phyloP scores from a whole-genome alignment of 108 stramenopile genomes.

The Asterionellopsis glacialis region DNA sequence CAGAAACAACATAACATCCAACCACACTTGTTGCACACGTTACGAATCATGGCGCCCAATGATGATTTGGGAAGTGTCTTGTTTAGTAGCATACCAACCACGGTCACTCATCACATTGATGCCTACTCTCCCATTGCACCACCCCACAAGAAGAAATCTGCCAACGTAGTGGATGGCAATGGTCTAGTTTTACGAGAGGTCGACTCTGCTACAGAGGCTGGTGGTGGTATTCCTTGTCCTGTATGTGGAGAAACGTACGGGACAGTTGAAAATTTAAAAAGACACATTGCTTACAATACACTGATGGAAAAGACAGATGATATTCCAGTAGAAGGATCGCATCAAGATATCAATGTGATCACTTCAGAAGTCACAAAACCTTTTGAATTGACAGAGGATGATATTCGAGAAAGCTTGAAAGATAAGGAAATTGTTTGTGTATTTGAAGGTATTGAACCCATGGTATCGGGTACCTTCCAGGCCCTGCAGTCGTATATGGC shows the following conservation, averaged over 20 bases:
- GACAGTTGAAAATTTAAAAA: constrained; percentile 38
- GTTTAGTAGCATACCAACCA: constrained; percentile 44
- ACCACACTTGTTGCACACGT: constrained; percentile 31
- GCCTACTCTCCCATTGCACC: constrained; percentile 28
- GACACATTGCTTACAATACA: constrained; percentile 51
- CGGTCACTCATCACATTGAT: constrained; percentile 60
- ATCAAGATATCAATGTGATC: constrained; percentile 25
- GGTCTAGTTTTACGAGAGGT: constrained; percentile 42
- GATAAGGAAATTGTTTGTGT: constrained; percentile 59
- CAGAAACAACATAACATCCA: constrained; percentile 15
- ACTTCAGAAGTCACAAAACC: constrained; percentile 13
- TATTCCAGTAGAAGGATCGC: constrained; percentile 34
- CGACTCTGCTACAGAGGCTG: constrained; percentile 34
- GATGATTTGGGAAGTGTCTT: constrained; percentile 61
- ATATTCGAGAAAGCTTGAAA: constrained; percentile 29
- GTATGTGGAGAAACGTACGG: constrained; percentile 68
- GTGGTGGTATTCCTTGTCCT: constrained; percentile 57
- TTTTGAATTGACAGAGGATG: constrained; percentile 24
- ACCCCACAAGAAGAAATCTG: constrained; percentile 11
- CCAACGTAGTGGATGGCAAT: constrained; percentile 15
- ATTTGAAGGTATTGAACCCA: constrained; percentile 68
- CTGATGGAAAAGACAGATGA: constrained; percentile 46
- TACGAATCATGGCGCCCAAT: constrained; percentile 56
- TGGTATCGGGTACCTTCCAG: constrained; percentile 65
- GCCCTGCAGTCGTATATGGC: constrained; percentile 71